phyloP scores from a whole-genome alignment of 2,329 filamentous ascomycete genomes.

The Fusarium pseudocircinatum region DNA sequence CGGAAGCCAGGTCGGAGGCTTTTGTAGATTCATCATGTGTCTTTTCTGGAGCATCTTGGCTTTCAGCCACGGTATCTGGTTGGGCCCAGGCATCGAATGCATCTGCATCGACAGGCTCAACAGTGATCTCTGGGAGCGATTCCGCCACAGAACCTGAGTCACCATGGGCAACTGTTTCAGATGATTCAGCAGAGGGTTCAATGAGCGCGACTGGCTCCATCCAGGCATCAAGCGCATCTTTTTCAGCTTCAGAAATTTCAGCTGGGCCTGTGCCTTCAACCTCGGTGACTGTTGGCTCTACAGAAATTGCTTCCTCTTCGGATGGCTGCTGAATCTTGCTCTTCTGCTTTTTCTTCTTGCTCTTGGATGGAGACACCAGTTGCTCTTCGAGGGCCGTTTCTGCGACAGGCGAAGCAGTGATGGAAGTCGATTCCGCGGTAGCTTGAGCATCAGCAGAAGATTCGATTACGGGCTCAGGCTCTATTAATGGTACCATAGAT shows the following conservation, averaged over 20 bases:
- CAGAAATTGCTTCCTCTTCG: constrained; percentile 5
- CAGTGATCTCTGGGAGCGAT: neutral
- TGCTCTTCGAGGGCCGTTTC: constrained; percentile 5
- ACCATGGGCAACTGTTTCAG: neutral
- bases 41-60: neutral
- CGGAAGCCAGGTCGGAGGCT: constrained; percentile 6
- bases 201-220: neutral
- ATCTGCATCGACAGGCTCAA: constrained; percentile 14
- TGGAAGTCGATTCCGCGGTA: constrained; percentile 17
- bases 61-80: constrained; percentile 3
- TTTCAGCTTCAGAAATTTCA: constrained; percentile 10
- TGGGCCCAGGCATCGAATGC: constrained; percentile 34
- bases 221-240: constrained; percentile 32
- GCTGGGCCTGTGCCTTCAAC: neutral
- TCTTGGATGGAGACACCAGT: constrained; percentile 22
- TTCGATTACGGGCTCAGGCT: neutral
- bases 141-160: neutral
- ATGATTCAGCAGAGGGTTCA: neutral
- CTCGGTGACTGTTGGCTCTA: neutral
- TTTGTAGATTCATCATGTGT: neutral
- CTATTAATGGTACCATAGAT: constrained; percentile 10
- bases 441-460: neutral
- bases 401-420: neutral
- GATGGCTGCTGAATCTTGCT: constrained; percentile 19
- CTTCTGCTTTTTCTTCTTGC: constrained; percentile 44